These are phyloP conservation scores for Picochlorum sp. DNA, from an alignment of 139 green algal genomes.

Conservation along the genomic window DNA sequence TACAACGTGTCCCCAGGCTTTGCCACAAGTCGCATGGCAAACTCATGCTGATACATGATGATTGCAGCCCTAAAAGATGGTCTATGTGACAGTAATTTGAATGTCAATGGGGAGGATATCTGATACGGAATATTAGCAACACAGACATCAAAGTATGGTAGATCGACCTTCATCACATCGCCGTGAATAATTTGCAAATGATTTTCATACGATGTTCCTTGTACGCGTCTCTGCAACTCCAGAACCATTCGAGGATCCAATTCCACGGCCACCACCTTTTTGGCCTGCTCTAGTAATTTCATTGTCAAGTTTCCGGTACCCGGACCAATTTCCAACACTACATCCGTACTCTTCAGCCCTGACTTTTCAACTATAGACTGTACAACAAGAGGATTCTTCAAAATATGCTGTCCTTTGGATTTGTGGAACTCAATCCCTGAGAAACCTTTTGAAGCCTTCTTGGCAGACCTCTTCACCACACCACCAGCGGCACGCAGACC, in stretches of 20 bases:
- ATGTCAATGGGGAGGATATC: constrained; percentile 96
- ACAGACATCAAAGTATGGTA: constrained; percentile 99
- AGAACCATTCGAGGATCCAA: constrained; percentile 95
- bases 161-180: constrained; percentile 83
- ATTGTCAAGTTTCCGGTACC: constrained; percentile 96
- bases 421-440: constrained; percentile 96
- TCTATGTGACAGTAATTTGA: constrained; percentile 93
- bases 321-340: constrained; percentile 96
- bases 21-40: constrained; percentile 96
- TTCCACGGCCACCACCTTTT: constrained; percentile 94
- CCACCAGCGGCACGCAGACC: constrained; percentile 64
- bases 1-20: constrained; percentile 79
- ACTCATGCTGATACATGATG: constrained; percentile 99
- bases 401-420: constrained; percentile 96
- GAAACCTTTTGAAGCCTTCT: constrained; percentile 46
- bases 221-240: constrained; percentile 86
- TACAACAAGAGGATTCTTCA: constrained; percentile 95
- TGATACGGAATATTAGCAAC: constrained; percentile 99
- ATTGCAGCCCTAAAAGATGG: constrained; percentile 79
- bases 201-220: constrained; percentile 72
- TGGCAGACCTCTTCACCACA: constrained; percentile 58
- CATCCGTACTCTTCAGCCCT: constrained; percentile 92
- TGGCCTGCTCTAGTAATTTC: constrained; percentile 90
- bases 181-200: constrained; percentile 88
- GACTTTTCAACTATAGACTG: constrained; percentile 94